Evolutionary conservation across 805 yeast genomes (phyloP).

Genomic region (Candida adriatica): DNA sequence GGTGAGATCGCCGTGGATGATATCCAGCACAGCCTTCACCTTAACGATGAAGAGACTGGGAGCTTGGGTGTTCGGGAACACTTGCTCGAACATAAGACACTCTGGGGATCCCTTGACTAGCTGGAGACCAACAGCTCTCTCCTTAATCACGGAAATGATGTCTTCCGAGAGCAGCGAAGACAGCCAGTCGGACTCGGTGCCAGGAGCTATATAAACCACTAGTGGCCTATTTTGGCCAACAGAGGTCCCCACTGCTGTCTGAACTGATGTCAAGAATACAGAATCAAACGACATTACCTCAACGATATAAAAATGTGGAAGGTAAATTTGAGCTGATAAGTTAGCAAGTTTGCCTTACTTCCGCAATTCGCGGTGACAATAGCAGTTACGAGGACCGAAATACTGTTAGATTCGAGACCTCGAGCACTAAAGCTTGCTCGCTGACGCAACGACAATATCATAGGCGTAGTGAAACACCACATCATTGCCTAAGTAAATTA

Average conservation of each 20-base stretch:
- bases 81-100: constrained; percentile 41
- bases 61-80: constrained; percentile 42
- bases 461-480: no score
- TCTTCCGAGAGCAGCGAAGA: constrained; percentile 13
- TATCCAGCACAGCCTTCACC: constrained; percentile 39
- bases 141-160: constrained; percentile 13
- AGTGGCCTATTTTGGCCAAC: constrained; percentile 30
- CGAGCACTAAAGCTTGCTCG: no score
- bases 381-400: no score
- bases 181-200: constrained; percentile 17
- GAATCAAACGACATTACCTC: no score
- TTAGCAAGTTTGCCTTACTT: no score
- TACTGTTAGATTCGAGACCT: no score
- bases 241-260: constrained; percentile 35
- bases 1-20: constrained; percentile 30
- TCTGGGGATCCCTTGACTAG: constrained; percentile 36
- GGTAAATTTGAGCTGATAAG: no score
- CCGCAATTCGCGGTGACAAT: no score
- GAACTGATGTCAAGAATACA: constrained; percentile 24
- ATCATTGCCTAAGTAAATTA: no score
- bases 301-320: no score
- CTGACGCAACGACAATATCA: no score
- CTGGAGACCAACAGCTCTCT: constrained; percentile 34
- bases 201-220: constrained; percentile 31
- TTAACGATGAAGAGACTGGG: constrained; percentile 56